Base-by-base conservation (phyloP, 495 filamentous ascomycete species). In the Physcia stellaris region DNA sequence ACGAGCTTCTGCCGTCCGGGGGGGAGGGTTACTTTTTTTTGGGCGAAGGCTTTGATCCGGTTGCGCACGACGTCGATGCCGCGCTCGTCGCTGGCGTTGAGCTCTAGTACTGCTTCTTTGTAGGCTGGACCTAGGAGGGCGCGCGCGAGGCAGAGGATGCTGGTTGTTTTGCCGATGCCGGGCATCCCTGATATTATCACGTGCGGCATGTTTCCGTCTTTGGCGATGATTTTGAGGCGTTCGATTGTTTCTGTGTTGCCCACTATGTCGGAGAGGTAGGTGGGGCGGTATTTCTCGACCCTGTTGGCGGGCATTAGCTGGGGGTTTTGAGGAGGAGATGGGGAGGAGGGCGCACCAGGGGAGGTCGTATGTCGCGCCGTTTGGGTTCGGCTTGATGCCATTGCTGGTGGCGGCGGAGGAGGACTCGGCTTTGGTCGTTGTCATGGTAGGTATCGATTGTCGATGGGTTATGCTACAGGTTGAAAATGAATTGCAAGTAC, bases 131-230 rank as follows among this genome's bases (percentile, higher is more conserved):
- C 92, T 1, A 99, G 68, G 39, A 99, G 60, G 52, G 95, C 87
- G 38, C 90, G 75, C 6, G 90, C 88, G 21, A 99, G 77, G 49
- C 92, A 96, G 35, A 96, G 61, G 20, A 99, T 76, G 22, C 87
- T 95, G 5, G 90, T 96, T 6, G 90, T 99, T 71, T 99, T 99
- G 64, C 90, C 90, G 56, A 96, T 99, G 53, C 90, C 90, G 6
- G 90, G 90, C 90, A 94, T 95, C 43, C 90, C 90, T 6, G 86
- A 94, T 52, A 99, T 99, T 59, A 99, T 99, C 55, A 99, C 67
- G 60, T 99, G 90, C 4, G 90, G 90, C 84, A 99, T 94, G 62
- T 99, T 99, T 49, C 90, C 90, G 67, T 99, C 90, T 59, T 86
- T 90, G 13, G 92, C 87, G 48, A 99, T 99, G 49, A 99, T 96